phyloP scores from a whole-genome alignment of 2,329 filamentous ascomycete genomes.

The Ascochyta rabiei region DNA sequence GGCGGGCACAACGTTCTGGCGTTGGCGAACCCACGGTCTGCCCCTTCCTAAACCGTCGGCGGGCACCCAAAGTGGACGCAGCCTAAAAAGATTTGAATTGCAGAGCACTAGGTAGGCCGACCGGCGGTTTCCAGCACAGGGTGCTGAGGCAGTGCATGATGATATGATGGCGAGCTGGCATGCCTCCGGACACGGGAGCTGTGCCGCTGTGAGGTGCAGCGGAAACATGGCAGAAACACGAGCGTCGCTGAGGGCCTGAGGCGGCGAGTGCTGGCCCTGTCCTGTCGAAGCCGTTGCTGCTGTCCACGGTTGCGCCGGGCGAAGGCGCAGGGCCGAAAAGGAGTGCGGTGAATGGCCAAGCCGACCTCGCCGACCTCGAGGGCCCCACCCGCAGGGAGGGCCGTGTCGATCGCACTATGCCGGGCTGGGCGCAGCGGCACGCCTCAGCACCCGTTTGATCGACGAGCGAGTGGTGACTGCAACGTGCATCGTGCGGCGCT shows the following conservation, averaged over 20 bases:
- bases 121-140: slow-evolving; percentile 18
- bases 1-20: slow-evolving; percentile 22
- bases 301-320: slow-evolving; percentile 18
- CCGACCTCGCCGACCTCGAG: slow-evolving; percentile 46
- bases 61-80: slow-evolving; percentile 19
- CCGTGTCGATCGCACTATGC: slow-evolving; percentile 35
- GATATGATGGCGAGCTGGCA: too few species aligned
- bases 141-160: too few species aligned
- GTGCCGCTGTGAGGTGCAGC: slow-evolving; percentile 13
- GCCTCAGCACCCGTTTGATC: slow-evolving; percentile 50
- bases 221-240: slow-evolving; percentile 12
- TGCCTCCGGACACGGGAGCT: slow-evolving; percentile 10
- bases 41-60: slow-evolving; percentile 28
- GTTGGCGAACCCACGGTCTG: slow-evolving; percentile 11
- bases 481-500: slow-evolving; percentile 41
- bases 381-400: slow-evolving; percentile 28
- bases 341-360: slow-evolving; percentile 36
- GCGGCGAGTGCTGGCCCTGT: slow-evolving; percentile 20
- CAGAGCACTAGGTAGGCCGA: slow-evolving; percentile 21
- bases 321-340: slow-evolving; percentile 37
- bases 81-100: slow-evolving; percentile 29
- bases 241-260: slow-evolving; percentile 6
- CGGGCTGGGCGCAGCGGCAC: slow-evolving; percentile 37
- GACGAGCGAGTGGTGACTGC: slow-evolving; percentile 38
- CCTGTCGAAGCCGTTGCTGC: slow-evolving; percentile 14